These are phyloP conservation scores for Escallonia rubra DNA, from an alignment of 129 eudicot genomes.

Conservation along the genomic window DNA sequence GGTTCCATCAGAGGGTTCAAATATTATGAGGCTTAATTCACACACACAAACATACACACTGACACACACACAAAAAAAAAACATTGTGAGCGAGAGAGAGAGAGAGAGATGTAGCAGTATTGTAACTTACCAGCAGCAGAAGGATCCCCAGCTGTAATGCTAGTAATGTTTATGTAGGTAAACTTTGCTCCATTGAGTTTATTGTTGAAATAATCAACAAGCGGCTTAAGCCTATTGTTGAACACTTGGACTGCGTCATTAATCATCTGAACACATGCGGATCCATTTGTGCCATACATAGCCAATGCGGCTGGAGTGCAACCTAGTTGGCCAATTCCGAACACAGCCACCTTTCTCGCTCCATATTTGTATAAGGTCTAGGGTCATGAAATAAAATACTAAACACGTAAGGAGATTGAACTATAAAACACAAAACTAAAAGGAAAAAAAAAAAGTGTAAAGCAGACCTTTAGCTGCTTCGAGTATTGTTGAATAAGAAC, in stretches of 20 bases:
- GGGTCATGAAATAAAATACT: not conserved
- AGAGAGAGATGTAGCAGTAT: slow-evolving; percentile 3
- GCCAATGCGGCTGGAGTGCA: slow-evolving; percentile 26
- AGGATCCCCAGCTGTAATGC: slow-evolving; percentile 27
- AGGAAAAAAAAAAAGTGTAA: not conserved
- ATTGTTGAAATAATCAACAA: slow-evolving; percentile 35
- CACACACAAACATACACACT: not conserved
- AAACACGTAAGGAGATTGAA: too few relatives aligned
- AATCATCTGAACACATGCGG: slow-evolving; percentile 27
- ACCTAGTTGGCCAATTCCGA: slow-evolving; percentile 38
- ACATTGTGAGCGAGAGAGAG: not conserved
- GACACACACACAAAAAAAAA: not conserved
- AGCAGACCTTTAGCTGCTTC: slow-evolving; percentile 52
- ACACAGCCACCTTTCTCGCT: slow-evolving; percentile 53
- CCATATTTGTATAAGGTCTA: slow-evolving; percentile 48
- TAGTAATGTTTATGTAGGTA: slow-evolving; percentile 34
- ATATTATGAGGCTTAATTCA: not conserved
- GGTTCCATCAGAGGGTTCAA: not conserved
- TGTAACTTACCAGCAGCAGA: slow-evolving; percentile 16
- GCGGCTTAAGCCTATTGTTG: slow-evolving; percentile 27
- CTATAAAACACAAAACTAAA: not conserved
- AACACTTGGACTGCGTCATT: slow-evolving; percentile 34
- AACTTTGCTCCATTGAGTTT: slow-evolving; percentile 28
- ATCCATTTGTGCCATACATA: slow-evolving; percentile 4
- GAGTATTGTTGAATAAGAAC: slow-evolving; percentile 15